phyloP scores from a whole-genome alignment of 2,329 filamentous ascomycete genomes.

The Fusarium sp. region DNA sequence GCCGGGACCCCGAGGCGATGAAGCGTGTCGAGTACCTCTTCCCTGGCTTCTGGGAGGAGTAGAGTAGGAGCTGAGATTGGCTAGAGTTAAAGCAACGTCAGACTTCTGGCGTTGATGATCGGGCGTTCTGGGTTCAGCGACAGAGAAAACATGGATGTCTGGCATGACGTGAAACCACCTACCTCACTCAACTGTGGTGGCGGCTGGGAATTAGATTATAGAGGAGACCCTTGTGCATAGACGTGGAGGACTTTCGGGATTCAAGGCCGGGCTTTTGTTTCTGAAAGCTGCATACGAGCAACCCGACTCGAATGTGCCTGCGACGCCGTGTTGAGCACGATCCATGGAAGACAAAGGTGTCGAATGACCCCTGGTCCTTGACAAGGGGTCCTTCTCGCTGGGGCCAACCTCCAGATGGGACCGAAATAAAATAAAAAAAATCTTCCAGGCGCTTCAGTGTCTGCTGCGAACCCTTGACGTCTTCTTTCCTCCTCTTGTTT shows the following conservation, averaged over 20 bases:
- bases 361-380: constrained; percentile 35
- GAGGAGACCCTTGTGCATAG: constrained; percentile 10
- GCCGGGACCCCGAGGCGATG: constrained; percentile 75
- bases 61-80: constrained; percentile 9
- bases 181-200: background rate
- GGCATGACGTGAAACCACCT: background rate
- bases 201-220: constrained; percentile 29
- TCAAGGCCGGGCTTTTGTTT: constrained; percentile 4
- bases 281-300: constrained; percentile 9
- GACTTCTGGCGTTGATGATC: constrained; percentile 17
- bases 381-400: constrained; percentile 30
- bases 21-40: constrained; percentile 87
- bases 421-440: constrained; percentile 14
- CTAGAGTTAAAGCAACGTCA: background rate
- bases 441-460: constrained; percentile 16
- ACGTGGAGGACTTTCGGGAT: constrained; percentile 9
- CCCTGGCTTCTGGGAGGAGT: constrained; percentile 72
- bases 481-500: constrained; percentile 38
- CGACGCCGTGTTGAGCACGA: constrained; percentile 8
- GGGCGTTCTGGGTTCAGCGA: constrained; percentile 17
- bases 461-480: constrained; percentile 16
- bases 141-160: constrained; percentile 14
- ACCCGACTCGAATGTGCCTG: constrained; percentile 5
- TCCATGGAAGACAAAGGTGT: constrained; percentile 31
- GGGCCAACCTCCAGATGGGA: constrained; percentile 16